Percentiles rank a stretch among this genome's conserved stretches.
Conservation (phyloP, 225 moss, liverwort and hornwort species). For the Neckera pumila region DNA sequence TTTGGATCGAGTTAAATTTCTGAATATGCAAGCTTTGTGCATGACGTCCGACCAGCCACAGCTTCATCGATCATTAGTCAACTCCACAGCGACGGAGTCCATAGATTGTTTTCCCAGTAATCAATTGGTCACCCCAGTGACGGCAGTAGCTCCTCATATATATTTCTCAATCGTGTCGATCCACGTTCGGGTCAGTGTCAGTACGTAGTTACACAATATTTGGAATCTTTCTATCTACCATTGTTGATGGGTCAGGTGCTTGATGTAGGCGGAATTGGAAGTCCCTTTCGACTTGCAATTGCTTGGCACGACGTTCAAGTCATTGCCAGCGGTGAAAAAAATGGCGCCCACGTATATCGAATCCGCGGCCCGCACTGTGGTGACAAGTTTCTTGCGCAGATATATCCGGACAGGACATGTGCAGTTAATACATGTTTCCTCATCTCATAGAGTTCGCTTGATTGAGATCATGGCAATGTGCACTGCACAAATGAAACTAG, state of each 20-base stretch:
- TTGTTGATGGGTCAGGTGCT: not conserved
- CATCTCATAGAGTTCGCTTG: not conserved
- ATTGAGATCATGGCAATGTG: not conserved
- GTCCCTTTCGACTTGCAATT: constrained; percentile 58
- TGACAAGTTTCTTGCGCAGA: constrained; percentile 47
- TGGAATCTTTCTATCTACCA: not conserved
- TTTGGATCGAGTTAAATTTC: not conserved
- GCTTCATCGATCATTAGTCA: not conserved
- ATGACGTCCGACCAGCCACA: too few species aligned
- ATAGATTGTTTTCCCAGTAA: not conserved
- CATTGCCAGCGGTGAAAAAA: constrained; percentile 52
- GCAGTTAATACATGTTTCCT: constrained; percentile 34
- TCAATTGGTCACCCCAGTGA: not conserved
- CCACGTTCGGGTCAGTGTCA: not conserved
- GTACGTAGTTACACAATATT: not conserved
- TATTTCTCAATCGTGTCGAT: not conserved
- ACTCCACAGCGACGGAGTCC: not conserved
- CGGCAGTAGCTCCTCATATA: not conserved
- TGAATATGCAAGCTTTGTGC: not conserved
- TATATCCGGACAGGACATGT: constrained; percentile 74
- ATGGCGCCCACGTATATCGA: constrained; percentile 68
- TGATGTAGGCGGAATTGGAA: constrained; percentile 42
- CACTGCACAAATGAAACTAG: not conserved
- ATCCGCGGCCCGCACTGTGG: constrained; percentile 44
- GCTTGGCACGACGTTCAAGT: constrained; percentile 37